Evolutionary conservation across 1,139 yeast species (phyloP), one percentile per base, ranked within the genome.

Genomic region (Saccharomyces hybrid): DNA sequence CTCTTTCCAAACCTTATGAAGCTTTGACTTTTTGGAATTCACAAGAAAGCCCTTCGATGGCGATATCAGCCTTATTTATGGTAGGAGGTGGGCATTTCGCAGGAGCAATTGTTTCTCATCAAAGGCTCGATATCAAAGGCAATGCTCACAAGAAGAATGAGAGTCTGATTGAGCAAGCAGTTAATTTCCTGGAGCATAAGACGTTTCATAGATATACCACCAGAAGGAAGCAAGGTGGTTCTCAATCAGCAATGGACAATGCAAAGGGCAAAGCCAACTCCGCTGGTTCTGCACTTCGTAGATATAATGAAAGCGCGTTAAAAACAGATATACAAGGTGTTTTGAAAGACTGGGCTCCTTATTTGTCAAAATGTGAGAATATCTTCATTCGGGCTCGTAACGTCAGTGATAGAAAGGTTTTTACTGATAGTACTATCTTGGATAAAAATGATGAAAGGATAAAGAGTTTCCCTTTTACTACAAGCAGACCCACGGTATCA

Each of bases 31-130:
- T 54, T 9, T 68, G 74, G 67, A 71, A 75, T 31, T 47, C 49
- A 11, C 46, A 59, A 7, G 19, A 61, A 1, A 60, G 62, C 31
- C 60, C 62, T 13, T 13, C 6, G 9, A 61, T 58, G 6, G 61
- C 68, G 61, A 65, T 68, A 29, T 88, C 88, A 3, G 96, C 96
- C 1, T 72, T 93, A 13, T 80, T 93, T 60, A 89, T 95, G 97
- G 81, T 93, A 55, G 98, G 98, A 9, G 98, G 99, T 50, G 99
- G 99, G 46, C 98, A 95, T 72, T 95, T 93, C 75, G 96, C 98
- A 0, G 99, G 95, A 11, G 97, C 97, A 0, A 86, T 93, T 47
- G 77, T 95, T 11, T 83, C 90, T 1, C 98, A 91, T 66, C 75
- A 75, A 48, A 83, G 83, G 23, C 48, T 59, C 9, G 74, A 75